Percentiles rank a stretch among this genome's conserved stretches.
These are phyloP conservation scores for Paramecium tetraurelia DNA, from an alignment of 73 alveolate genomes.

Conservation along the genomic window DNA sequence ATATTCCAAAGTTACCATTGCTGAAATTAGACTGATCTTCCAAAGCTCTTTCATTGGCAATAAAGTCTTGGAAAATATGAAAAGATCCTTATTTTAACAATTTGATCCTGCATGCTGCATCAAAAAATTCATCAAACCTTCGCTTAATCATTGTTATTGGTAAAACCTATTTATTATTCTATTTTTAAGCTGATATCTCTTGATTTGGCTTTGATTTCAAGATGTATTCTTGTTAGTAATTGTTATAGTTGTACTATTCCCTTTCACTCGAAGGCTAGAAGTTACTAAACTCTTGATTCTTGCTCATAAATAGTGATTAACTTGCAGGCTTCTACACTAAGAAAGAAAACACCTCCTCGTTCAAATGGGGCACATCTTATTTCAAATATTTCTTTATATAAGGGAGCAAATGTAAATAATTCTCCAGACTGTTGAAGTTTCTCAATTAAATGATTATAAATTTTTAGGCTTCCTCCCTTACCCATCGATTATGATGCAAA, in stretches of 20 bases:
- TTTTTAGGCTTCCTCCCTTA: background rate
- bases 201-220: background rate
- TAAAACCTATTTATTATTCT: background rate
- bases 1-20: background rate
- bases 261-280: background rate
- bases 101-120: background rate
- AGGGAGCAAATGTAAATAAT: background rate
- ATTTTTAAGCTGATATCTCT: background rate
- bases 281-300: background rate
- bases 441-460: background rate
- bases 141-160: background rate
- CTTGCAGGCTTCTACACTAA: background rate
- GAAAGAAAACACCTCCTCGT: background rate
- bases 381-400: background rate
- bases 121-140: background rate
- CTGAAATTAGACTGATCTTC: background rate
- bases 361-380: background rate
- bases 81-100: background rate
- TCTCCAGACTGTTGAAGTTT: background rate
- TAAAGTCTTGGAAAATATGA: background rate
- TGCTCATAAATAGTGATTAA: background rate
- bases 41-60: background rate
- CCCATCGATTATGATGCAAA: background rate
- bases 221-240: background rate
- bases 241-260: background rate